These are phyloP conservation scores for Bruguiera parviflora DNA, from an alignment of 345 rosid genomes.

Conservation along the genomic window DNA sequence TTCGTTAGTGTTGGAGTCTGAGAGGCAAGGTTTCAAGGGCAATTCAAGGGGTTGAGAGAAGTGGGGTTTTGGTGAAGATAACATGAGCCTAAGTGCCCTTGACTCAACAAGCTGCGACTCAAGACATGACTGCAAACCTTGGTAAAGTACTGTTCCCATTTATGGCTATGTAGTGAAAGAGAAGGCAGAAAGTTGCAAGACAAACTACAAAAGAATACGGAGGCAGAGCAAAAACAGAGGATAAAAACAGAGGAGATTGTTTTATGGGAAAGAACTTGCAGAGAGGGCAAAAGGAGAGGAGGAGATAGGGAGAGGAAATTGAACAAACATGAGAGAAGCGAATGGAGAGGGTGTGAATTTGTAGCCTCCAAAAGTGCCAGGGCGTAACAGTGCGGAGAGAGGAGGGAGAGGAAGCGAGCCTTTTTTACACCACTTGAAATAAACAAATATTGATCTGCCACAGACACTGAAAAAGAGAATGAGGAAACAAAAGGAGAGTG, in stretches of 20 bases:
- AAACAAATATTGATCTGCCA: constrained; percentile 34
- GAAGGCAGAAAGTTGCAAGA: not conserved
- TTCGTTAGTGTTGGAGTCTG: constrained; percentile 29
- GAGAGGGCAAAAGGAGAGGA: constrained; percentile 5
- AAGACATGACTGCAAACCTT: constrained; percentile 53
- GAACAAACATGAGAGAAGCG: constrained; percentile 26
- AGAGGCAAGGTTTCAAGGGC: constrained; percentile 32
- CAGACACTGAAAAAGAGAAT: constrained; percentile 26
- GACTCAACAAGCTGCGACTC: constrained; percentile 59
- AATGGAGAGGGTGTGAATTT: constrained; percentile 38
- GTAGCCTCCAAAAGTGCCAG: constrained; percentile 39
- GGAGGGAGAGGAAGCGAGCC: constrained; percentile 1
- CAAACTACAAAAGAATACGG: constrained; percentile 1
- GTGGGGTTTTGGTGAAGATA: constrained; percentile 45
- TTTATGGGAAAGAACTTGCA: constrained; percentile 5
- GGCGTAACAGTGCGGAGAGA: constrained; percentile 1
- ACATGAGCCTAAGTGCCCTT: constrained; percentile 48
- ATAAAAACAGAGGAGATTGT: constrained; percentile 23
- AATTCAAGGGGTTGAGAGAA: constrained; percentile 38
- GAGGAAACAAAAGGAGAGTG: constrained; percentile 13
- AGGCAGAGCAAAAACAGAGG: constrained; percentile 19
- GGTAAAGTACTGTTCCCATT: constrained; percentile 74
- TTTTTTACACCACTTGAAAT: constrained; percentile 43
- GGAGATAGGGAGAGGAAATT: constrained; percentile 4
- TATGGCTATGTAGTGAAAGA: not conserved